phyloP scores from a whole-genome alignment of 495 filamentous ascomycete genomes.

The Annulohypoxylon bovei region DNA sequence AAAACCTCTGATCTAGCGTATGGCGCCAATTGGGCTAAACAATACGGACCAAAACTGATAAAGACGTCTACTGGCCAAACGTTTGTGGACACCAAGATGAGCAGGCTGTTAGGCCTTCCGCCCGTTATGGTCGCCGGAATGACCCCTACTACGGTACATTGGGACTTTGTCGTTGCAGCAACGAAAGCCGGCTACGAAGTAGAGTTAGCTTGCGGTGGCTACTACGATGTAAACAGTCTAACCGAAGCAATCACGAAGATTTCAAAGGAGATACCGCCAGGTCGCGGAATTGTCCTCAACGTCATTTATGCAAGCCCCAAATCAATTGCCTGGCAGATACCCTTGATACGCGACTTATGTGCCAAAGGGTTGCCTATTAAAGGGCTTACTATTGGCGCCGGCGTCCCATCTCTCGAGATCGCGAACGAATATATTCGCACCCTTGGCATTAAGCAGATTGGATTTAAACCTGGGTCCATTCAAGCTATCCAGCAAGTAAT shows the following conservation, averaged over 20 bases:
- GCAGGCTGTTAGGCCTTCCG: constrained; percentile 78
- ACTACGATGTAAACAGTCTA: constrained; percentile 80
- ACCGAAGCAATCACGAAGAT: constrained; percentile 82
- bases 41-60: constrained; percentile 78
- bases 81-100: constrained; percentile 90
- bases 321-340: constrained; percentile 89
- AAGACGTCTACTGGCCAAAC: constrained; percentile 79
- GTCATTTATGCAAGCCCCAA: constrained; percentile 87
- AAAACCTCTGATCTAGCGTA: constrained; percentile 81
- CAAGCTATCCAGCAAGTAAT: constrained; percentile 82
- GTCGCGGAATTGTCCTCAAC: constrained; percentile 85
- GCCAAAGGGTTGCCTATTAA: constrained; percentile 83
- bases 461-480: constrained; percentile 82
- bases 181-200: constrained; percentile 97
- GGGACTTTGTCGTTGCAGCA: constrained; percentile 94
- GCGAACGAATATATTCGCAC: constrained; percentile 83
- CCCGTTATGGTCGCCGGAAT: constrained; percentile 95
- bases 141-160: constrained; percentile 93
- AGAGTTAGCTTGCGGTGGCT: constrained; percentile 86
- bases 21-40: constrained; percentile 86
- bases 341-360: constrained; percentile 76
- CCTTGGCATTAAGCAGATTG: constrained; percentile 80
- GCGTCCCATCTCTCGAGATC: constrained; percentile 82
- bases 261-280: constrained; percentile 77
- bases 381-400: constrained; percentile 83